Evolutionary conservation across 208 protist species (phyloP), one percentile per base, ranked within the genome.

Genomic region (Wallacemonas rigidus): DNA sequence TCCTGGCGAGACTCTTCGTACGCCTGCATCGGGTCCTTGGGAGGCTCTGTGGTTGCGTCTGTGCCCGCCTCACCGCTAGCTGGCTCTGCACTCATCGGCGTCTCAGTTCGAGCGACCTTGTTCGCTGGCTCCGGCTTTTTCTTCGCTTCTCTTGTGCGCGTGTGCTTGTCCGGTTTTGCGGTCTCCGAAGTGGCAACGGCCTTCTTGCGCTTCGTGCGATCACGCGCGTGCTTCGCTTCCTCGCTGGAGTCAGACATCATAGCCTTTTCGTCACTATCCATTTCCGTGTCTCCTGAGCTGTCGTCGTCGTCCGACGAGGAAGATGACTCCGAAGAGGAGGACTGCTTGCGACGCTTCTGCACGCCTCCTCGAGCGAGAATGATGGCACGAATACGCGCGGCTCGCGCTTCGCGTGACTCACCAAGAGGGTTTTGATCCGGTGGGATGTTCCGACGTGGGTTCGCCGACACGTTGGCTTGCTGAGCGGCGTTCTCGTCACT

Each of bases 1-100:
- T 88, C 84, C 40, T 89, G 70, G 3, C 92, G 77, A 14, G 86
- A 79, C 3, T 82, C 80, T 2, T 81, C 79, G 45, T 83, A 80
- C 51, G 75, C 75, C 54, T 82, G 84, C 81, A 87, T 89, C 40
- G 77, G 67, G 14, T 80, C 74, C 12, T 75, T 56, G 5, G 69
- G 40, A 2, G 35, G 47, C 36, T 71, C 57, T 6, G 56, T 11
- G 36, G 54, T 70, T 57, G 14, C 40, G 3, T 40, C 41, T 71
- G 44, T 5, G 36, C 43, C 14, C 56, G 1, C 56, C n/a, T 58
- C 53, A 50, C 8, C 45, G 45, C 8, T 50, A 12, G 8, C 12
- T 12, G 45, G 8, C 45, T 14, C 45, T 6, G 45, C 45, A 50
- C 26, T 26, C 26, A 26, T 26, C 26, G 45, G 12, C 5, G 56